A percentile compares a stretch with the other conserved stretches of the same genome.
phyloP scores from a whole-genome alignment of 495 filamentous ascomycete genomes.

The Emericellopsis terricola region DNA sequence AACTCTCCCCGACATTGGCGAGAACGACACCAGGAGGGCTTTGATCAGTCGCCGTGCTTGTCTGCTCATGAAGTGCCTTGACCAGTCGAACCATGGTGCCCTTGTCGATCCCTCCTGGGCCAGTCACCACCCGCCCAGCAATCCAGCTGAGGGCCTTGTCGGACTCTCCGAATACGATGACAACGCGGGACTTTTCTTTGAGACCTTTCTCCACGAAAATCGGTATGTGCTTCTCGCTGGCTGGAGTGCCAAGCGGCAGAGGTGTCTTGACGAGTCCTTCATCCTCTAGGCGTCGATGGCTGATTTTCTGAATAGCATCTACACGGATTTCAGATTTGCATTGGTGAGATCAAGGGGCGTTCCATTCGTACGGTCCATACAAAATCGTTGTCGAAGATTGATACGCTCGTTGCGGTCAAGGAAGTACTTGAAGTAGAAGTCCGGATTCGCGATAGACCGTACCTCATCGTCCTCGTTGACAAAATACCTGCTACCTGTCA shows the following conservation, averaged over 20 bases:
- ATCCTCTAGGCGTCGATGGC: slow-evolving; percentile 38
- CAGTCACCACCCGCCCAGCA: slow-evolving; percentile 44
- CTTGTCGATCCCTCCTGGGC: slow-evolving; percentile 37
- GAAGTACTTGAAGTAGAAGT: slow-evolving; percentile 54
- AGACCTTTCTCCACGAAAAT: slow-evolving; percentile 48
- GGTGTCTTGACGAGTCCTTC: slow-evolving; percentile 35
- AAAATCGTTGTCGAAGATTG: slow-evolving; percentile 51
- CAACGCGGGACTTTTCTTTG: slow-evolving; percentile 36
- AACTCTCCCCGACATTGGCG: slow-evolving; percentile 51
- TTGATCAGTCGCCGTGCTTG: slow-evolving; percentile 10
- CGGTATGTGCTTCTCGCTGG: slow-evolving; percentile 38
- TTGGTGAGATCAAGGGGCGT: neutral
- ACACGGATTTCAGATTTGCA: slow-evolving; percentile 1
- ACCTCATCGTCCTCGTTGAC: slow-evolving; percentile 57
- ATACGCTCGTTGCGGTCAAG: slow-evolving; percentile 49
- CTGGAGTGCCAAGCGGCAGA: slow-evolving; percentile 34
- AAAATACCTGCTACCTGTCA: slow-evolving; percentile 39
- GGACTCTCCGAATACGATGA: slow-evolving; percentile 58
- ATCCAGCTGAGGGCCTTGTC: slow-evolving; percentile 57
- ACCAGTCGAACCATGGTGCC: slow-evolving; percentile 49
- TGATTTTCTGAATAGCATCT: slow-evolving; percentile 46
- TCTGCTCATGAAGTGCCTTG: slow-evolving; percentile 24
- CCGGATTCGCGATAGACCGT: slow-evolving; percentile 42
- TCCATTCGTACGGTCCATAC: slow-evolving; percentile 42
- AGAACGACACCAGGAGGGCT: slow-evolving; percentile 37